Conservation (phyloP, 345 rosid genomes). For the Salix udensis region DNA sequence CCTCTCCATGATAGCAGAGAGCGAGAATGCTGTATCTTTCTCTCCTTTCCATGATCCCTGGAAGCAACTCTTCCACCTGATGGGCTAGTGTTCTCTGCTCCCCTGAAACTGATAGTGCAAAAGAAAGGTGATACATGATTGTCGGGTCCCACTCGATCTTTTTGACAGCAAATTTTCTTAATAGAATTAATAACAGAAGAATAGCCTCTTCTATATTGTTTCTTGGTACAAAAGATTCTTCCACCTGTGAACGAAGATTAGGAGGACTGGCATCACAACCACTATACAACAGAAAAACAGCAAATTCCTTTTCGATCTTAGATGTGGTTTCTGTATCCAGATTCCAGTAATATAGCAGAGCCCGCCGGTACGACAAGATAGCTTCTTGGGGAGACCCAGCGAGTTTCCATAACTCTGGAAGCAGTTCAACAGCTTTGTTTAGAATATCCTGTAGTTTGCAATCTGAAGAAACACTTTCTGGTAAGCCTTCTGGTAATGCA, state of each 20-base stretch:
- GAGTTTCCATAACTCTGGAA: constrained; percentile 80
- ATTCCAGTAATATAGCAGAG: constrained; percentile 68
- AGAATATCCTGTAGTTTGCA: constrained; percentile 69
- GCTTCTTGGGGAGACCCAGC: constrained; percentile 56
- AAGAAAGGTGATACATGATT: constrained; percentile 73
- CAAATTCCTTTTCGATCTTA: constrained; percentile 66
- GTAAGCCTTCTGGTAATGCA: constrained; percentile 66
- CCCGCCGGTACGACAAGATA: constrained; percentile 60
- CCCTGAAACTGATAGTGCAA: constrained; percentile 67
- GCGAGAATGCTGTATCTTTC: constrained; percentile 55
- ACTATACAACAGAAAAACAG: constrained; percentile 62
- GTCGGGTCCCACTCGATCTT: constrained; percentile 69
- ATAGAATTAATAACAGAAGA: constrained; percentile 63
- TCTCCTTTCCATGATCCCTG: constrained; percentile 55
- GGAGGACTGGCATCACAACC: constrained; percentile 85
- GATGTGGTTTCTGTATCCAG: constrained; percentile 53
- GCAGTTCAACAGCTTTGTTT: constrained; percentile 66
- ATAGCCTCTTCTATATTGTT: constrained; percentile 82
- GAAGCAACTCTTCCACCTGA: constrained; percentile 62
- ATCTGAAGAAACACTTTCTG: constrained; percentile 56
- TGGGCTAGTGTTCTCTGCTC: constrained; percentile 54
- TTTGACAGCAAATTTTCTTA: constrained; percentile 50
- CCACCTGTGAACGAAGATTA: constrained; percentile 65
- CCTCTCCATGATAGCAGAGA: constrained; percentile 64
- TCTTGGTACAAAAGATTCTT: constrained; percentile 60